Conservation (phyloP, 208 protist genomes). For the Leishmania gerbilli region DNA sequence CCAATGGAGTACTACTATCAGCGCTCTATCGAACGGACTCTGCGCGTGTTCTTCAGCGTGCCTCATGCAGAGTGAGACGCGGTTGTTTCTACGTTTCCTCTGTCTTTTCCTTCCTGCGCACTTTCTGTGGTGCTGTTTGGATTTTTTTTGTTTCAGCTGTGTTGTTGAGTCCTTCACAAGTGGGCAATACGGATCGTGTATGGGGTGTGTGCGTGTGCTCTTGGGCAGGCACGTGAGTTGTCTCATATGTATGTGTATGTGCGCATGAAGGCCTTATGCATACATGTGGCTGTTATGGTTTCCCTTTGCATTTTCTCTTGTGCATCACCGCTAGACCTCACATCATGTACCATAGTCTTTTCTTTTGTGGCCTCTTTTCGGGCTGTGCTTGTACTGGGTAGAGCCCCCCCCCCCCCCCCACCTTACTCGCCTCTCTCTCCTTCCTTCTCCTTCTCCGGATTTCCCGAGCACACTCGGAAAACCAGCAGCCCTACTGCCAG, state of each 20-base stretch:
- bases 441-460: neutral
- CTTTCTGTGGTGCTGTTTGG: neutral
- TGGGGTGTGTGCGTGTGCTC: neutral
- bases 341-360: constrained; percentile 5
- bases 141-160: neutral
- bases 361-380: neutral
- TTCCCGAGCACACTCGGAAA: neutral
- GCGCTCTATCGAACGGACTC: constrained; percentile 36
- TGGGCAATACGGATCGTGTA: neutral
- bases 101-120: neutral
- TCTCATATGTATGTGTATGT: neutral
- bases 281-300: neutral
- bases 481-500: neutral
- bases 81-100: neutral
- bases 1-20: constrained; percentile 33
- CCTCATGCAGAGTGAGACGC: neutral
- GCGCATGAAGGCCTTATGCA: too few relatives aligned
- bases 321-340: neutral
- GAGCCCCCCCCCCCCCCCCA: neutral
- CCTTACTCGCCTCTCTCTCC: neutral
- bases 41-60: constrained; percentile 39
- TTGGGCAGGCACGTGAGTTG: neutral
- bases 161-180: neutral
- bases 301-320: neutral
- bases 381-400: neutral